These are phyloP conservation scores for Cryptosporidium sp. DNA, from an alignment of 169 alveolate genomes.

Conservation along the genomic window DNA sequence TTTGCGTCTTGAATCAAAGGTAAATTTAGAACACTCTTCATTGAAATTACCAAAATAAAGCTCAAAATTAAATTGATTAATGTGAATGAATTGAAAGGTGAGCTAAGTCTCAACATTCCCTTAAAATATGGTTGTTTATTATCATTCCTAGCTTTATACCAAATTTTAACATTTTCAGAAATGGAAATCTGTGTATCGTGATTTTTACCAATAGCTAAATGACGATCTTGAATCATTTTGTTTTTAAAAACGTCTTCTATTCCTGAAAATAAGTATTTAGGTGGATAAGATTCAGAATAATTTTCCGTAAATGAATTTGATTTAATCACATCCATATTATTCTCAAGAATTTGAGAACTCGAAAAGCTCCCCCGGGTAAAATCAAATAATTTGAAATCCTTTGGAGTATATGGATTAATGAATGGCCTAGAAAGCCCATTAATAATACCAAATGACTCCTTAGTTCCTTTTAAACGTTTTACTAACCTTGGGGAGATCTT, in stretches of 20 bases:
- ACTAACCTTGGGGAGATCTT: neutral
- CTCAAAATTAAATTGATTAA: neutral
- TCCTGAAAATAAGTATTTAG: neutral
- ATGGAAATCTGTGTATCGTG: neutral
- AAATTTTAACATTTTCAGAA: constrained; percentile 1
- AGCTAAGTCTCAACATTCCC: constrained; percentile 21
- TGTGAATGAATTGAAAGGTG: neutral
- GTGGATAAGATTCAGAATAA: neutral
- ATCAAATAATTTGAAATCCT: constrained; percentile 1
- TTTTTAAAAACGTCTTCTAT: neutral
- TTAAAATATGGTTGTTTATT: constrained; percentile 26
- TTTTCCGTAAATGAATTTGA: neutral
- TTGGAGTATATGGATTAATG: constrained; percentile 18
- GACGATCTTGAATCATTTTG: neutral
- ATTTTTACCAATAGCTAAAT: neutral
- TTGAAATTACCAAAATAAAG: neutral
- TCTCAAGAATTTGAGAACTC: neutral
- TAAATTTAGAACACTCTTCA: neutral
- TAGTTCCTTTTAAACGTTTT: neutral
- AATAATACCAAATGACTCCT: constrained; percentile 2
- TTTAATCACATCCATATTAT: neutral
- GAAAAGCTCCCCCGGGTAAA: neutral
- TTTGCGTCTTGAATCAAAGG: constrained; percentile 29
- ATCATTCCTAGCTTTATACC: constrained; percentile 39
- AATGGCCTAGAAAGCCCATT: constrained; percentile 39